A percentile compares a stretch with the other conserved stretches of the same genome.
phyloP scores from a whole-genome alignment of 2,329 filamentous ascomycete species.

The Ophiostoma novo-ulmi region DNA sequence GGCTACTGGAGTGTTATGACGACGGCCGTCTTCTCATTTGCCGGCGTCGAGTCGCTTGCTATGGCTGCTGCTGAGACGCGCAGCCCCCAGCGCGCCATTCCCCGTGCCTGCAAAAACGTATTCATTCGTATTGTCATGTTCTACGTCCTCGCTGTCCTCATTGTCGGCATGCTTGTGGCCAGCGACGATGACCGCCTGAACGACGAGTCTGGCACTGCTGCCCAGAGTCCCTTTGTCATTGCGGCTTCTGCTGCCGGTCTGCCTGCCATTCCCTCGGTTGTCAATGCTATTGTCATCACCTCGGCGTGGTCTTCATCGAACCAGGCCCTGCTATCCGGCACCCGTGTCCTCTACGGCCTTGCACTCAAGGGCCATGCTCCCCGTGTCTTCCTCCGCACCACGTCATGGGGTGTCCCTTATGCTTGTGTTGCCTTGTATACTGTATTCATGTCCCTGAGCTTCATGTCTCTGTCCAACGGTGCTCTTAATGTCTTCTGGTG shows the following conservation, averaged over 20 bases:
- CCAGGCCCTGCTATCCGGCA: slow-evolving; percentile 56
- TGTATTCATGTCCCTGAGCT: slow-evolving; percentile 53
- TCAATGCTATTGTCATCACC: slow-evolving; percentile 72
- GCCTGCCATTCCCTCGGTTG: slow-evolving; percentile 60
- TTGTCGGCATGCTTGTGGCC: slow-evolving; percentile 63
- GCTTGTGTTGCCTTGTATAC: slow-evolving; percentile 43
- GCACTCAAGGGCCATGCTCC: slow-evolving; percentile 57
- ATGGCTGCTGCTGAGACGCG: slow-evolving; percentile 59
- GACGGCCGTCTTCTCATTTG: slow-evolving; percentile 58
- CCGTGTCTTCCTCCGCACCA: slow-evolving; percentile 50
- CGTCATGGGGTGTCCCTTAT: slow-evolving; percentile 51
- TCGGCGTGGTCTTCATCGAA: slow-evolving; percentile 67
- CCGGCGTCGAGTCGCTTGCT: slow-evolving; percentile 49
- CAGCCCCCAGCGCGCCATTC: slow-evolving; percentile 67
- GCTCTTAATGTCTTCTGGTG: slow-evolving; percentile 63
- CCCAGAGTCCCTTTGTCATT: slow-evolving; percentile 63
- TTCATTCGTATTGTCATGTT: slow-evolving; percentile 70
- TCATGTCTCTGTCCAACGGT: slow-evolving; percentile 51
- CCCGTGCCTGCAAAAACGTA: slow-evolving; percentile 65
- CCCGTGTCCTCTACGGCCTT: slow-evolving; percentile 55
- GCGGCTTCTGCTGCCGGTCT: slow-evolving; percentile 64
- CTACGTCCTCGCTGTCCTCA: slow-evolving; percentile 61
- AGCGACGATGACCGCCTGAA: slow-evolving; percentile 54
- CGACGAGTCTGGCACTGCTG: slow-evolving; percentile 43
- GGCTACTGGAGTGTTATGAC: slow-evolving; percentile 55